These are phyloP conservation scores for Cicer pinnatifidum DNA, from an alignment of 306 rosid species.

Conservation along the genomic window DNA sequence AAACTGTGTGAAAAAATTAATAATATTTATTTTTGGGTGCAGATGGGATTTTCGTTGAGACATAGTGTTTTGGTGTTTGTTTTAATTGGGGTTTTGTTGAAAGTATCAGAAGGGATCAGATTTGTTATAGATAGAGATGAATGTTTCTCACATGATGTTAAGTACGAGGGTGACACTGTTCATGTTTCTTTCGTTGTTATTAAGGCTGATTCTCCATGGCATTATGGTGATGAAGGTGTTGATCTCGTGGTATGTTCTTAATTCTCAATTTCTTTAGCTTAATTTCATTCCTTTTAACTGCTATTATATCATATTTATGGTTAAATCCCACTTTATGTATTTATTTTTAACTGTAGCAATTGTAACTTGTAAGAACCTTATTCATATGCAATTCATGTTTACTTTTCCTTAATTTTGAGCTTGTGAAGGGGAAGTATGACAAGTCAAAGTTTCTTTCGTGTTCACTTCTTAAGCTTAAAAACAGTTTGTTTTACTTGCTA, in stretches of 20 bases:
- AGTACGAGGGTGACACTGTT: constrained; percentile 84
- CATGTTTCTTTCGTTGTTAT: constrained; percentile 88
- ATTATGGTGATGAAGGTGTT: constrained; percentile 64
- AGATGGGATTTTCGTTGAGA: constrained; percentile 50
- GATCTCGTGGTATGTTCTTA: constrained; percentile 76
- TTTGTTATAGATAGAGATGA: constrained; percentile 86
- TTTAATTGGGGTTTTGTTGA: constrained; percentile 47
- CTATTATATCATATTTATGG: neutral
- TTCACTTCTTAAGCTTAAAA: neutral
- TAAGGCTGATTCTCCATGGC: constrained; percentile 82
- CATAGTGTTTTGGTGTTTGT: constrained; percentile 45
- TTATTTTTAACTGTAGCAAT: neutral
- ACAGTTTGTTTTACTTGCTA: neutral
- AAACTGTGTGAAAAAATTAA: neutral
- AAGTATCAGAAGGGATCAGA: constrained; percentile 65
- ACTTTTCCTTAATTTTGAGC: neutral
- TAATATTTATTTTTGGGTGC: neutral
- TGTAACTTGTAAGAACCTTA: neutral
- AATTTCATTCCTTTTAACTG: neutral
- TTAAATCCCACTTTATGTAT: neutral
- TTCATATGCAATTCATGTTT: neutral
- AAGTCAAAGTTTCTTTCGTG: neutral
- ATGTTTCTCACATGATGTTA: constrained; percentile 77
- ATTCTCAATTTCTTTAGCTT: neutral
- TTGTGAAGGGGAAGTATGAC: constrained; percentile 2